Evolutionary conservation across 1,139 yeast species (phyloP).

Genomic region (Scheffersomyces segobiensis): DNA sequence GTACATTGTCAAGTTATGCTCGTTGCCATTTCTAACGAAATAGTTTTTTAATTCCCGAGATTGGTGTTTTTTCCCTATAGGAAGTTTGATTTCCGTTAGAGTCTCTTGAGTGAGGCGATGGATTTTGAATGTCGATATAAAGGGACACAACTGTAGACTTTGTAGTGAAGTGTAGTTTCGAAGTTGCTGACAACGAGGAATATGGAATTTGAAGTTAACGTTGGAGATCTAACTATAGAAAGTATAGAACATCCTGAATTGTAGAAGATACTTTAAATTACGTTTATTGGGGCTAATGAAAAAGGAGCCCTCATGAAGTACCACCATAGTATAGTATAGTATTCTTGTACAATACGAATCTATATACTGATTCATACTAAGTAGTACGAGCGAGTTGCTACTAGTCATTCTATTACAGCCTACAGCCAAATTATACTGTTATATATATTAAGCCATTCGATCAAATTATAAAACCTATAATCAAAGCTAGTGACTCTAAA

Average conservation of each 20-base stretch:
- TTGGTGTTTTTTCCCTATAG: slow-evolving; percentile 48
- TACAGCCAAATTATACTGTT: not conserved
- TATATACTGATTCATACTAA: not conserved
- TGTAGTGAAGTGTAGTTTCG: not conserved
- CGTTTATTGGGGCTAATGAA: too few relatives aligned
- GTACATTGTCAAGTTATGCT: slow-evolving; percentile 60
- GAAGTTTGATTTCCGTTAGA: slow-evolving; percentile 57
- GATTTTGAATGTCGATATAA: slow-evolving; percentile 58
- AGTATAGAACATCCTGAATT: not conserved
- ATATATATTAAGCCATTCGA: not conserved
- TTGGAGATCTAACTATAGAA: not conserved
- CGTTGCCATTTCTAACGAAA: slow-evolving; percentile 59
- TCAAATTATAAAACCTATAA: not conserved
- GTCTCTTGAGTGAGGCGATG: slow-evolving; percentile 54
- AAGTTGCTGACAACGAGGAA: not conserved
- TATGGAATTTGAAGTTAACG: not conserved
- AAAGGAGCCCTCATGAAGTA: too few relatives aligned
- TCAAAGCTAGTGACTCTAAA: not conserved
- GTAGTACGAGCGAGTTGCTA: not conserved
- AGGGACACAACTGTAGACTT: slow-evolving; percentile 47
- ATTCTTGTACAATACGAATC: too few relatives aligned
- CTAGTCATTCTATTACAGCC: not conserved
- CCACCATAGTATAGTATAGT: too few relatives aligned
- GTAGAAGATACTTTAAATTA: too few relatives aligned
- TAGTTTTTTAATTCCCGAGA: slow-evolving; percentile 49